Evolutionary conservation across 2,329 filamentous ascomycete genomes (phyloP).

Genomic region (Cladosporium phlei): DNA sequence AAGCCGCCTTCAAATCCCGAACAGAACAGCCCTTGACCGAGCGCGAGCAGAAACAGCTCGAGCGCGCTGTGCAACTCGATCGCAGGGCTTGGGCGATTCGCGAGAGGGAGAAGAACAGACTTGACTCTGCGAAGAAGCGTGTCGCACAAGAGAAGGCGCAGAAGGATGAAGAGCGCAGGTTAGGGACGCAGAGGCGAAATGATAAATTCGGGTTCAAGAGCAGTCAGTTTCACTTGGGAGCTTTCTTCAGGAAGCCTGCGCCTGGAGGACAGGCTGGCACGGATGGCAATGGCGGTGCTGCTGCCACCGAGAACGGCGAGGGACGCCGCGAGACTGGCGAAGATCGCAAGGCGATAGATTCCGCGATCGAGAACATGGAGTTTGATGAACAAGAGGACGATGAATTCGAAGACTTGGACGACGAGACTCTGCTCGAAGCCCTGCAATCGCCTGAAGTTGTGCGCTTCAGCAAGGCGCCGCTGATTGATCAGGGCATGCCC

Average conservation of each 20-base stretch:
- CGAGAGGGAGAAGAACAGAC: slow-evolving; percentile 30
- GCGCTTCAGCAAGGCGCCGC: background rate
- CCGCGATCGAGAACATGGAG: background rate
- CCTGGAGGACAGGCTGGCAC: background rate
- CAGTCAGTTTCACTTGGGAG: slow-evolving; percentile 34
- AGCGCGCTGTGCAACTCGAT: slow-evolving; percentile 32
- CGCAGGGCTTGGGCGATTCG: slow-evolving; percentile 30
- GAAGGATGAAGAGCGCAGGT: slow-evolving; percentile 14
- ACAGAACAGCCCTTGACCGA: slow-evolving; percentile 28
- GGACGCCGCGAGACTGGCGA: no score
- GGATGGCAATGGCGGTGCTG: background rate
- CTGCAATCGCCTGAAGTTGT: slow-evolving; percentile 15
- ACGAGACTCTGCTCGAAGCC: slow-evolving; percentile 28
- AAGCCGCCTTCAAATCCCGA: slow-evolving; percentile 33
- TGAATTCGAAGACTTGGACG: slow-evolving; percentile 26
- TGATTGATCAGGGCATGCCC: background rate
- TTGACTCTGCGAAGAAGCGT: slow-evolving; percentile 28
- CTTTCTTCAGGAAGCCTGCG: slow-evolving; percentile 28
- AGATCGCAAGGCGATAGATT: background rate
- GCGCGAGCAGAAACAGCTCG: slow-evolving; percentile 30
- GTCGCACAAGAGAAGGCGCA: slow-evolving; percentile 25
- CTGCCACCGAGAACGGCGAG: no score
- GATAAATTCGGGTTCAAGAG: slow-evolving; percentile 33
- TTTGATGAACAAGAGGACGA: background rate
- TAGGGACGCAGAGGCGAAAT: slow-evolving; percentile 30